A percentile compares a stretch with the other conserved stretches of the same genome.
phyloP scores from a whole-genome alignment of 768 basidiomycete genomes.

The Galerina sulciceps region DNA sequence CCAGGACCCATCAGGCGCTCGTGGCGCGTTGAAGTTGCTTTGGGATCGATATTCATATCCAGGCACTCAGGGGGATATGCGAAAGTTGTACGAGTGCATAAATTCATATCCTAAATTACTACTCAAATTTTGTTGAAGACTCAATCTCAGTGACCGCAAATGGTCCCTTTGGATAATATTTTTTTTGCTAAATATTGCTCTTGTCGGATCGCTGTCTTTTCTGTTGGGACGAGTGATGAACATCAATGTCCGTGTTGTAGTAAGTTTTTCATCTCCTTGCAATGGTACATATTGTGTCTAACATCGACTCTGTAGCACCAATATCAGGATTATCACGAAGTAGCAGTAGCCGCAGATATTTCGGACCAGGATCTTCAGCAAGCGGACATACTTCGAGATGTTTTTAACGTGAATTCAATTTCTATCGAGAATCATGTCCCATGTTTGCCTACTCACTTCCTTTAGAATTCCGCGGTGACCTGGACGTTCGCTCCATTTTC shows the following conservation, averaged over 20 bases:
- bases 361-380: slow-evolving; percentile 36
- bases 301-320: slow-evolving; percentile 32
- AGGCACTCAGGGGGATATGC: slow-evolving; percentile 33
- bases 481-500: slow-evolving; percentile 46
- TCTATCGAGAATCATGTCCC: neutral
- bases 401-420: slow-evolving; percentile 30
- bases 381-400: slow-evolving; percentile 26
- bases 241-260: slow-evolving; percentile 34
- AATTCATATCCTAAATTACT: no score
- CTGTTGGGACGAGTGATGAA: slow-evolving; percentile 39
- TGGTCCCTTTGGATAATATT: slow-evolving; percentile 42
- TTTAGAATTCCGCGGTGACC: slow-evolving; percentile 35
- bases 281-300: neutral
- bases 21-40: slow-evolving; percentile 34
- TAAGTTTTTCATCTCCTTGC: slow-evolving; percentile 16
- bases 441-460: neutral
- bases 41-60: slow-evolving; percentile 37
- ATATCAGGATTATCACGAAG: slow-evolving; percentile 34
- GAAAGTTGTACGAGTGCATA: slow-evolving; percentile 41
- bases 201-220: slow-evolving; percentile 35
- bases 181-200: slow-evolving; percentile 34
- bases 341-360: slow-evolving; percentile 35
- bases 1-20: slow-evolving; percentile 31
- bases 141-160: slow-evolving; percentile 31
- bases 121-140: neutral